Conservation (phyloP, 345 rosid species). For the Orychophragmus violaceus region DNA sequence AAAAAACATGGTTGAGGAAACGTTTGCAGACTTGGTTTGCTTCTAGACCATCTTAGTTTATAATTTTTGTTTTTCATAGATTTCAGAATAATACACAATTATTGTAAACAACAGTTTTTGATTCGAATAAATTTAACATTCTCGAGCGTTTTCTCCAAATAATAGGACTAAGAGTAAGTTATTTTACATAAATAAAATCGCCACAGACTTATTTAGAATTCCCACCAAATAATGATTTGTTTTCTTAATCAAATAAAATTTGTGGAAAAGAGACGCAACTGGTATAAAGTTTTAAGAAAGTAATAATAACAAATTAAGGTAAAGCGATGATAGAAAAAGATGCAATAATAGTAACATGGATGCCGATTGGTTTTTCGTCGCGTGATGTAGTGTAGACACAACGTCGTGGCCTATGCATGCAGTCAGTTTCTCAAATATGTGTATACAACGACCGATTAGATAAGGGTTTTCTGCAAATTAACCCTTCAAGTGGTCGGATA, state of each 20-base stretch:
- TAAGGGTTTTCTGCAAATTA: too few species aligned
- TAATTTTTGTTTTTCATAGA: too few species aligned
- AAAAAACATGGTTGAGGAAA: too few species aligned
- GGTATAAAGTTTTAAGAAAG: not conserved
- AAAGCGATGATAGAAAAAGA: not conserved
- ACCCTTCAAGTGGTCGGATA: too few species aligned
- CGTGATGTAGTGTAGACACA: not conserved
- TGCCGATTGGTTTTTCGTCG: not conserved
- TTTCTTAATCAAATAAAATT: not conserved
- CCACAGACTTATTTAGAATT: not conserved
- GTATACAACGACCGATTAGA: not conserved
- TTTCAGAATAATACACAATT: too few species aligned
- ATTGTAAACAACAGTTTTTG: too few species aligned
- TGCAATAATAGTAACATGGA: not conserved
- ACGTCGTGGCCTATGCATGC: slow-evolving; percentile 2
- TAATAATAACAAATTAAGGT: not conserved
- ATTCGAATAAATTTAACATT: too few species aligned
- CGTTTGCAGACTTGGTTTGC: too few species aligned
- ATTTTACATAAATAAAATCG: not conserved
- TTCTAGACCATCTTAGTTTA: too few species aligned
- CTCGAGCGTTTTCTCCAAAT: not conserved
- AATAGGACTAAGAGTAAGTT: not conserved
- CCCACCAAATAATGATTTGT: not conserved
- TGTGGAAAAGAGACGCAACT: not conserved
- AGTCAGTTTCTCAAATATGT: not conserved